These are phyloP conservation scores for Eucommia ulmoides DNA, from an alignment of 257 asterid species.

Conservation along the genomic window DNA sequence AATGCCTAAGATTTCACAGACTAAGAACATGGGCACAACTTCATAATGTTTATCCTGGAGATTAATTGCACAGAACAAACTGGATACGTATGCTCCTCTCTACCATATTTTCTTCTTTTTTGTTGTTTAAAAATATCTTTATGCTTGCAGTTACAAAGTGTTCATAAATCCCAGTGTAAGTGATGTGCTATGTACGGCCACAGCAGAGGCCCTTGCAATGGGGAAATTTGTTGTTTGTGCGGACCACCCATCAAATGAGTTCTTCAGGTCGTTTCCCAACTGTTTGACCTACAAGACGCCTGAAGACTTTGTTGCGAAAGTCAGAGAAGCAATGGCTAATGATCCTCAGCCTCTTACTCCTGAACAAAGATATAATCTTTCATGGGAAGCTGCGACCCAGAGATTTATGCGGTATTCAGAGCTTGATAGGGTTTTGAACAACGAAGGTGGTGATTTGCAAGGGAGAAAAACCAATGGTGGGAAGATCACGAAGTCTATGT, in stretches of 20 bases:
- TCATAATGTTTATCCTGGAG: constrained; percentile 1
- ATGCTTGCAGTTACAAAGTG: constrained; percentile 71
- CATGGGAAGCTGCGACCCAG: constrained; percentile 99
- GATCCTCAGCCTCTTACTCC: constrained; percentile 88
- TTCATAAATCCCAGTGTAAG: constrained; percentile 96
- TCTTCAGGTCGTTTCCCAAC: constrained; percentile 87
- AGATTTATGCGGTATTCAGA: constrained; percentile 83
- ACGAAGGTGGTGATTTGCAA: constrained; percentile 9
- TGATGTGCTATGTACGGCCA: constrained; percentile 96
- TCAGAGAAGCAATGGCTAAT: constrained; percentile 79
- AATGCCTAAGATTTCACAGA: not conserved
- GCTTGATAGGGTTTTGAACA: constrained; percentile 47
- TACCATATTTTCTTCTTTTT: not conserved
- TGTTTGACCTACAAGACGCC: constrained; percentile 81
- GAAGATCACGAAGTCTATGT: constrained; percentile 38
- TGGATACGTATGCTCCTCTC: not conserved
- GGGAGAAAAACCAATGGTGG: constrained; percentile 16
- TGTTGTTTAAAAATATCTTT: constrained; percentile 6
- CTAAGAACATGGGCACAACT: not conserved
- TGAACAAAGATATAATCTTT: constrained; percentile 63
- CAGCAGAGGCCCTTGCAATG: constrained; percentile 99
- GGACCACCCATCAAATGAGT: constrained; percentile 93
- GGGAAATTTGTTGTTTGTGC: constrained; percentile 96
- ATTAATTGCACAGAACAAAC: not conserved
- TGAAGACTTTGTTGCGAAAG: constrained; percentile 81